Evolutionary conservation across 140 eudicot genomes (phyloP).

Genomic region (Flaveria floridana): DNA sequence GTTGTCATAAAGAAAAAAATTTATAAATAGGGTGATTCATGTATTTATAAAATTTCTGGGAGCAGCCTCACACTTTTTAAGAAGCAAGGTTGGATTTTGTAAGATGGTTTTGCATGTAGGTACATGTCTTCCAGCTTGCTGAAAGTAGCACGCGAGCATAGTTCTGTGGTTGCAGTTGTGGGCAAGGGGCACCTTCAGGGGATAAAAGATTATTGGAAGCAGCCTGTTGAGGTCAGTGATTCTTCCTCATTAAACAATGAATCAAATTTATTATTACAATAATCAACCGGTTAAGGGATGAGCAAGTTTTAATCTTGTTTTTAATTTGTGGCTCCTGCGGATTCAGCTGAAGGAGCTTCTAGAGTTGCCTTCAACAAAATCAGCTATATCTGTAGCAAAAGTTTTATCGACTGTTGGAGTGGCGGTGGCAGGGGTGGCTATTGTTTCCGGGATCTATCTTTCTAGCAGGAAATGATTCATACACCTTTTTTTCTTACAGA

Average conservation of each 20-base stretch:
- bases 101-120: conserved; percentile 45
- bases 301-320: not conserved
- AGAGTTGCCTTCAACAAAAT: conserved; percentile 51
- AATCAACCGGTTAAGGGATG: not conserved
- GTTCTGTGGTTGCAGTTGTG: conserved; percentile 94
- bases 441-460: conserved; percentile 70
- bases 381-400: conserved; percentile 41
- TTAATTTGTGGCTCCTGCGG: conserved; percentile 3
- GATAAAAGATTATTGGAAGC: conserved; percentile 71
- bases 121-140: conserved; percentile 80
- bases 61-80: not conserved
- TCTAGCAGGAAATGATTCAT: conserved; percentile 53
- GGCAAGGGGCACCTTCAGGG: conserved; percentile 97
- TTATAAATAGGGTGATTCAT: not conserved
- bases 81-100: not conserved
- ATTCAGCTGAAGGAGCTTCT: conserved; percentile 65
- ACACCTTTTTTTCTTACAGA: not conserved
- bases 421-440: conserved; percentile 78
- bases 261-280: not conserved
- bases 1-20: not conserved
- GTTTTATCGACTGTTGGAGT: conserved; percentile 61
- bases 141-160: conserved; percentile 71
- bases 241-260: not conserved
- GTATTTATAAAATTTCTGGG: not conserved
- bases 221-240: conserved; percentile 73